Evolutionary conservation across 1,284 basidiomycete species (phyloP), one percentile per base, ranked within the genome.

Genomic region (Gymnopus androsaceus): DNA sequence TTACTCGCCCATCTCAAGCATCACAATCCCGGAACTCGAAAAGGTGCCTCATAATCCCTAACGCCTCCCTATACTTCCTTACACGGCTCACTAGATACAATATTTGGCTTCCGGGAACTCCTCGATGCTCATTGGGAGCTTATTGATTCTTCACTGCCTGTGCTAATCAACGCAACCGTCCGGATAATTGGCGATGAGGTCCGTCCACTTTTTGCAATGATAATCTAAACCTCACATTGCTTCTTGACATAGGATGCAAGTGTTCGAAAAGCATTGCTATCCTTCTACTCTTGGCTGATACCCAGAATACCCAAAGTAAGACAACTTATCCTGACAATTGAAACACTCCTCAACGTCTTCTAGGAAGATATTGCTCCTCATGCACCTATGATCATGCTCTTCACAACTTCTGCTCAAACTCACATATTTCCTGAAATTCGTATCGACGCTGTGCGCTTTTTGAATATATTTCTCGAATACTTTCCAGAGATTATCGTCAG

Each of bases 391-490:
- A 76, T 97, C 2, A 76, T 96, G 15, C 82, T 98, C 12, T 97
- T 94, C 69, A 86, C 88, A 0, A 87, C 92, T 1, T 96, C 95
- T 3, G 94, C 94, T 0, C 88, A 97, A 68, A 95, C 93, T 0
- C 91, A 97, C 66, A 97, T 99, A 56, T 96, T 95, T 69, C 94
- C 94, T 8, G 92, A 95, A 64, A 92, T 98, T 56, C 82, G 94
- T 8, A 80, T 98, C 42, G 96, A 98, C 67, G 94, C 94, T 1
- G 80, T 96, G 59, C 84, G 86, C 25, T 83, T 95, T 60, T 73
- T 99, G 48, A 83, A 92, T 65, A 70, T 97, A 14, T 80, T 95
- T 33, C 78, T 98, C 2, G 85, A 90, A 33, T 69, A 80, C 48
- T 82, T 91, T 3, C 92, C 94, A 1, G 75, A 79, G 14, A 74